Evolutionary conservation across 2,329 filamentous ascomycete species (phyloP), one percentile per base, ranked within the genome.

Genomic region (Colletotrichum horii): DNA sequence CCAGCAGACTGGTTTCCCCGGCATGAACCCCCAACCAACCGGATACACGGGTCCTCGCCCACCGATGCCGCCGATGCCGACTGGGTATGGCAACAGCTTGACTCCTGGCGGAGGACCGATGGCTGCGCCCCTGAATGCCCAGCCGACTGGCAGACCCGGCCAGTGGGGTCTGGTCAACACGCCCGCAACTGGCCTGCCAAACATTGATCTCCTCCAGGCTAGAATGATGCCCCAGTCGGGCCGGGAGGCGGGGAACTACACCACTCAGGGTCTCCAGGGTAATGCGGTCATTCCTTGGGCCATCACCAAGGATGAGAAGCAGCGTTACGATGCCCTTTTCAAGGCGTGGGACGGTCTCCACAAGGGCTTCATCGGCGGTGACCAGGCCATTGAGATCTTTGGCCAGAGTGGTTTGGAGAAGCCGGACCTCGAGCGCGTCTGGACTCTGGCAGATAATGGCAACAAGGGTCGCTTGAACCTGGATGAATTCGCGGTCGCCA

Each of bases 111-210:
- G 80, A 12, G 94, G 94, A 60, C 94, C 94, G n/a, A 90, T 93
- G 85, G 85, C 89, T 65, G 89, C 89, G 69, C 91, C 93, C 36
- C 84, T 99, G 77, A 96, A 97, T 80, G 93, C 96, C n/a, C 97
- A 99, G 83, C 97, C 97, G 7, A 99, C 97, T 4, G 97, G 97
- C 14, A 88, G 92, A 43, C 96, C 97, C 8, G 97, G 97, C 16
- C 97, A 98, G 83, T 99, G 97, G 97, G 97, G 97, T n/a, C 91
- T 98, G 70, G 97, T 98, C 36, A 99, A 99, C 84, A 94, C 96
- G 3, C 97, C 97, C 3, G 91, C 96, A 6, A 94, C 93, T 55
- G 97, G 96, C 2, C 86, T 99, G 77, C 97, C 97, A 2, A 98
- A 98, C 80, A 97, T 99, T 67, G 96, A 98, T 82, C 94, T 95